Evolutionary conservation across 148 eudicot species (phyloP).

Genomic region (Rhododendron ovatum): DNA sequence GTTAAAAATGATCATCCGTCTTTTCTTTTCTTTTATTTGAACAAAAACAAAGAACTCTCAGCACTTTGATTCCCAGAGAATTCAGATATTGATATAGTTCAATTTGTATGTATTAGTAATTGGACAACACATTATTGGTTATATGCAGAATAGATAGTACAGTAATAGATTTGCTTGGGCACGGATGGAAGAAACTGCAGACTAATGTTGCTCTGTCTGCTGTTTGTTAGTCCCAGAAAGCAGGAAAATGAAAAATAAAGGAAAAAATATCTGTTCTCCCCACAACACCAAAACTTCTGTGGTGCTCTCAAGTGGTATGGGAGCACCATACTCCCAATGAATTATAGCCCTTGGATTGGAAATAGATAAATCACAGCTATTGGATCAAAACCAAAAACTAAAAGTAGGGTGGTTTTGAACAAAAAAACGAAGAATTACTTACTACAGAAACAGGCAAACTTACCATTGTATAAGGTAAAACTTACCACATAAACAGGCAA

Average conservation of each 20-base stretch:
- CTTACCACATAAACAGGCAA: no score
- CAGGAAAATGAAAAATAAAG: not conserved
- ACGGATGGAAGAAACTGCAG: not conserved
- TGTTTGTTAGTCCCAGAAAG: not conserved
- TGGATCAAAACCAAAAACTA: no score
- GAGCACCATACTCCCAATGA: no score
- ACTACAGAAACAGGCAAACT: no score
- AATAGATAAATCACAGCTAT: no score
- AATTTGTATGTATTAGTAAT: not conserved
- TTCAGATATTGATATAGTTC: not conserved
- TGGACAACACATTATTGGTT: not conserved
- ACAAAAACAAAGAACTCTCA: not conserved
- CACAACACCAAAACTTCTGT: no score
- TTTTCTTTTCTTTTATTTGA: not conserved
- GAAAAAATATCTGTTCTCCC: no score
- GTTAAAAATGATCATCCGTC: not conserved
- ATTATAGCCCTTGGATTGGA: no score
- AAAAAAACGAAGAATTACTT: no score
- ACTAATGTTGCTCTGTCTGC: not conserved
- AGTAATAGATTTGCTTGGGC: not conserved
- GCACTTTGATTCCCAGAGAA: not conserved
- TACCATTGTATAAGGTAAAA: no score
- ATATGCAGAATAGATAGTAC: not conserved
- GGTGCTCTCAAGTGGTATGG: no score
- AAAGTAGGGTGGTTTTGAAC: no score